These are phyloP conservation scores for Mycena epipterygia DNA, from an alignment of 768 basidiomycete species.

Conservation along the genomic window DNA sequence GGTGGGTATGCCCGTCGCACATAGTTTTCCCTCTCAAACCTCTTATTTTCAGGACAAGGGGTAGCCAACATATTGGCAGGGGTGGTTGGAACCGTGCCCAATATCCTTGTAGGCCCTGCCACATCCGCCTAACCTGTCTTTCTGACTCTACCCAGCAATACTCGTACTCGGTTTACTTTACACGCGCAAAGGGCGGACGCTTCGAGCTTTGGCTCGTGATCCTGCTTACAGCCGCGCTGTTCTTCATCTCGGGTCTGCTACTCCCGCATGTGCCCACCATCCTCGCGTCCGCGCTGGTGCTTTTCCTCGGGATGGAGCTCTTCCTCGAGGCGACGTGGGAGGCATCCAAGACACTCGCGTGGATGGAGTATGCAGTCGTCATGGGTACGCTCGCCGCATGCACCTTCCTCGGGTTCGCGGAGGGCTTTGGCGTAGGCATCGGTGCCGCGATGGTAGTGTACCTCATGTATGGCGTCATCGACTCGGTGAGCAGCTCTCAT, in stretches of 20 bases:
- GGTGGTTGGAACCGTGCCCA: constrained; percentile 37
- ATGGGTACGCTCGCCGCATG: constrained; percentile 38
- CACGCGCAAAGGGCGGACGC: constrained; percentile 41
- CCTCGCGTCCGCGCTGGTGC: constrained; percentile 38
- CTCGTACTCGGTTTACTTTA: constrained; percentile 40
- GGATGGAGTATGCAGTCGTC: constrained; percentile 39
- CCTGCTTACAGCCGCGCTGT: constrained; percentile 32
- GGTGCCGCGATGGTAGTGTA: constrained; percentile 38
- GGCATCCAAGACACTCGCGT: constrained; percentile 35
- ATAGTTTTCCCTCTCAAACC: neutral
- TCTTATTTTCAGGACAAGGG: constrained; percentile 33
- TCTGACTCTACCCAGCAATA: constrained; percentile 22
- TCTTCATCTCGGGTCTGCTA: constrained; percentile 35
- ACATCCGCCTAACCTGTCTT: neutral
- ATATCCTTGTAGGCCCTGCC: constrained; percentile 34
- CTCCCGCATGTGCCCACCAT: constrained; percentile 42
- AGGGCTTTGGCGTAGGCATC: constrained; percentile 44
- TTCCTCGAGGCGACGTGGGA: constrained; percentile 42
- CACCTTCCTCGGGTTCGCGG: constrained; percentile 42
- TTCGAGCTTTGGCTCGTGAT: constrained; percentile 37
- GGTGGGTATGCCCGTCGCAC: neutral
- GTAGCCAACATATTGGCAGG: constrained; percentile 39
- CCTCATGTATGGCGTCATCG: constrained; percentile 38
- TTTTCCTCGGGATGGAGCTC: constrained; percentile 43
- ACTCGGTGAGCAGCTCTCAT: constrained; percentile 37